A percentile compares a stretch with the other conserved stretches of the same genome.
These are phyloP conservation scores for Penicillium robsamsonii DNA, from an alignment of 495 filamentous ascomycete genomes.

Conservation along the genomic window DNA sequence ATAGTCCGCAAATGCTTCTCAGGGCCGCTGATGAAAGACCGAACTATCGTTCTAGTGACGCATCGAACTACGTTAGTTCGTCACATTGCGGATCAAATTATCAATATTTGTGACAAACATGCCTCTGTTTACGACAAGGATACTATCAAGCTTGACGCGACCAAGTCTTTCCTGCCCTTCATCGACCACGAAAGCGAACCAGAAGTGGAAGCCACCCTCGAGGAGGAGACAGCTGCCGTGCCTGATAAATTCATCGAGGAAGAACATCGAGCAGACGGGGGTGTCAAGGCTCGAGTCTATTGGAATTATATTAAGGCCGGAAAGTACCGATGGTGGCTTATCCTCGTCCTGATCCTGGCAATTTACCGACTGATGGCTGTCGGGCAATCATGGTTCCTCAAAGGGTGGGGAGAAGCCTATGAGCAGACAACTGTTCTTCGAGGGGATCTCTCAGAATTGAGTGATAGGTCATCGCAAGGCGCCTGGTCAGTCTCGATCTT, in stretches of 20 bases:
- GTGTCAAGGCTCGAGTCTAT: conserved; percentile 70
- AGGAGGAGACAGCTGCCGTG: conserved; percentile 49
- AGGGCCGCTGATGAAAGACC: conserved; percentile 59
- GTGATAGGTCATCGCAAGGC: neutral
- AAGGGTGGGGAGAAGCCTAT: conserved; percentile 81
- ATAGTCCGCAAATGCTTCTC: conserved; percentile 67
- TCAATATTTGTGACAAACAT: conserved; percentile 60
- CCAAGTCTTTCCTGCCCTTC: conserved; percentile 16
- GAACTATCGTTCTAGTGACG: conserved; percentile 70
- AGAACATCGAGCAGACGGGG: conserved; percentile 71
- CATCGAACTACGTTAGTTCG: conserved; percentile 71
- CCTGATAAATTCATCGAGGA: conserved; percentile 82
- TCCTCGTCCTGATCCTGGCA: conserved; percentile 56
- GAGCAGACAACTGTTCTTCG: conserved; percentile 28
- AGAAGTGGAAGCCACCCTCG: conserved; percentile 34
- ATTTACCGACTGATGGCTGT: conserved; percentile 59
- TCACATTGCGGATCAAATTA: conserved; percentile 62
- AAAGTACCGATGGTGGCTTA: conserved; percentile 65
- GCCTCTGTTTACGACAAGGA: conserved; percentile 49
- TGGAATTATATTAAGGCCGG: conserved; percentile 82
- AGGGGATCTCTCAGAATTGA: conserved; percentile 5
- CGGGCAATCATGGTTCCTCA: conserved; percentile 74
- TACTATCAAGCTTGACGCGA: conserved; percentile 19
- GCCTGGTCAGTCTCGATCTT: conserved; percentile 6
- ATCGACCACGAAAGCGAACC: conserved; percentile 32